These are phyloP conservation scores for Fusarium clavum DNA, from an alignment of 2,329 filamentous ascomycete genomes.

Conservation along the genomic window DNA sequence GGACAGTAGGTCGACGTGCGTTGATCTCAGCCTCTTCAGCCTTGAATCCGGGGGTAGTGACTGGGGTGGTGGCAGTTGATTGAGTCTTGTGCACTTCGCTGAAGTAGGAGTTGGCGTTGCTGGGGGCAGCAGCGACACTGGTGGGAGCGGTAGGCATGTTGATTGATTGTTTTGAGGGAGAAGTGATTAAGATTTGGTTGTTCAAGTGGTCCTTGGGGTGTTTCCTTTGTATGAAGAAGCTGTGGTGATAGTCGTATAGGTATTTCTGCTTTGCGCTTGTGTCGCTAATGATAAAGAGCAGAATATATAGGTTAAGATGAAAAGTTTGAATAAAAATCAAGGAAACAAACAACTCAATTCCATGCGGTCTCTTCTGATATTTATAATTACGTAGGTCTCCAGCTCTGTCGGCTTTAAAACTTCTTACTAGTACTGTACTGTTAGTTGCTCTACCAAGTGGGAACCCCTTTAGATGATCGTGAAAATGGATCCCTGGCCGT, in stretches of 20 bases:
- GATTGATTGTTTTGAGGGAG: not conserved
- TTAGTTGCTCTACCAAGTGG: slow-evolving; percentile 23
- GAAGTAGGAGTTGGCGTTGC: slow-evolving; percentile 38
- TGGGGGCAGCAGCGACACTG: slow-evolving; percentile 26
- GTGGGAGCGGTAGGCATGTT: slow-evolving; percentile 24
- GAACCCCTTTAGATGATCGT: slow-evolving; percentile 26
- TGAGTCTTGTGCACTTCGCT: slow-evolving; percentile 36
- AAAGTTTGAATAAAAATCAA: slow-evolving; percentile 2
- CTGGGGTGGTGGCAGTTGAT: slow-evolving; percentile 39
- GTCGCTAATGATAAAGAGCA: slow-evolving; percentile 9
- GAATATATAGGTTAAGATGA: slow-evolving; percentile 1
- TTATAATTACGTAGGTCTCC: slow-evolving; percentile 32
- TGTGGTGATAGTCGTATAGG: not conserved
- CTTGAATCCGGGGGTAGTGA: slow-evolving; percentile 38
- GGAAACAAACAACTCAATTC: not conserved
- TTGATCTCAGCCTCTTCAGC: slow-evolving; percentile 22
- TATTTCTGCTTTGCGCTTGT: not conserved
- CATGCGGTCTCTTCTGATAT: slow-evolving; percentile 6
- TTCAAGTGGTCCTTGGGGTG: not conserved
- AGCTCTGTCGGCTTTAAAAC: slow-evolving; percentile 20
- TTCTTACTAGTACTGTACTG: slow-evolving; percentile 1
- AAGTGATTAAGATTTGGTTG: not conserved
- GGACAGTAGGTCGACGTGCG: slow-evolving; percentile 38
- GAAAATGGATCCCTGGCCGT: slow-evolving; percentile 16
- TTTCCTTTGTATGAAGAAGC: not conserved